Evolutionary conservation across 257 asterid genomes (phyloP), one percentile per base, ranked within the genome.

Genomic region (Ilex aquifolium): DNA sequence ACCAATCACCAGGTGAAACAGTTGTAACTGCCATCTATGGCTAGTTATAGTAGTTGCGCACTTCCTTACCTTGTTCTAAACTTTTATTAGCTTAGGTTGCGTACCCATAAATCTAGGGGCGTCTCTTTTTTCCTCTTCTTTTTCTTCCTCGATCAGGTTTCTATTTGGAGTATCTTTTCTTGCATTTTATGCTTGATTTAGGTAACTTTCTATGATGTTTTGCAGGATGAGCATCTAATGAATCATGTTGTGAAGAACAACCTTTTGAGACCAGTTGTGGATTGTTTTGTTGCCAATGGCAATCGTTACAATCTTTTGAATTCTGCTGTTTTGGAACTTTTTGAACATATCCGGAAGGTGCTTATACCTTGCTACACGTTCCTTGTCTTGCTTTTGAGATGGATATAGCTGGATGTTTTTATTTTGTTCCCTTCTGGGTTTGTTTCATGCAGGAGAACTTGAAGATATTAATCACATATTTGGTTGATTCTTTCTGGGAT

Each of bases 151-250:
- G 42, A 21, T 36, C 42, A 36, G 42, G 42, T 36, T 0, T 36
- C 42, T 36, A 36, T 36, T 36, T 36, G 42, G 42, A 36, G 42
- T 36, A 36, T 36, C 42, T 4, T 36, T 36, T 36, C 42, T 36
- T 36, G 42, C 42, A 36, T 4, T 36, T 36, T n/a, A 53, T 21
- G 56, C 58, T 32, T 32, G 56, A 16, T 70, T 54, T 7, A 21
- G 39, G 27, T 53, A 30, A 53, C 57, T 57, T 50, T 17, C 31
- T 2, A 54, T 59, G 50, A 21, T 31, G 13, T 65, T 71, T 69
- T 80, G 85, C 92, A 93, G 99, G 99, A 93, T 83, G 97, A 90
- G 80, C 89, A 87, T 71, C 77, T 90, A 69, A 80, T 87, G 87
- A 80, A 77, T 79, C 88, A 93, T 82, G 32, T 93, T 58, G 97